A percentile compares a stretch with the other conserved stretches of the same genome.
Conservation (phyloP, 805 yeast genomes). For the Saccharomyces paradoxus region DNA sequence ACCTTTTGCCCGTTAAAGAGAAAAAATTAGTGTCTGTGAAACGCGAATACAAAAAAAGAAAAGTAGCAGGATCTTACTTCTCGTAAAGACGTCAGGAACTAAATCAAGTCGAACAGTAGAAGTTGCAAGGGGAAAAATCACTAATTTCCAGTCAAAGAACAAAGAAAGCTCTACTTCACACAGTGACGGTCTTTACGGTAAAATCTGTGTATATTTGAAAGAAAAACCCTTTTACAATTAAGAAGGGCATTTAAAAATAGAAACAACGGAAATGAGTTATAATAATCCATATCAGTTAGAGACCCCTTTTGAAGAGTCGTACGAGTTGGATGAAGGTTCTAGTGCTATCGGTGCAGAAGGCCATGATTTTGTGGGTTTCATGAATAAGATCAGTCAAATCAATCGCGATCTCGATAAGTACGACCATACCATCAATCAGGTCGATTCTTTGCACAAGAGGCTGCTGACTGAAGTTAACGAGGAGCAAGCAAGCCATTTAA, state of each 20-base stretch:
- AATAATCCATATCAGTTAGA: slow-evolving; percentile 25
- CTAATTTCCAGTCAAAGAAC: neutral
- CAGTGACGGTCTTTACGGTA: neutral
- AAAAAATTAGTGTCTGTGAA: neutral
- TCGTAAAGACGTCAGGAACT: neutral
- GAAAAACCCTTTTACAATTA: neutral
- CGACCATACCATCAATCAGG: slow-evolving; percentile 57
- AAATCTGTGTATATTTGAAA: neutral
- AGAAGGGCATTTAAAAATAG: neutral
- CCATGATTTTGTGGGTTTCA: slow-evolving; percentile 52
- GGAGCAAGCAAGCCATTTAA: slow-evolving; percentile 58
- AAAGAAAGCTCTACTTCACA: neutral
- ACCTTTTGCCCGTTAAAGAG: neutral
- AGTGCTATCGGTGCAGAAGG: slow-evolving; percentile 26
- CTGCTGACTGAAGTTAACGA: slow-evolving; percentile 66
- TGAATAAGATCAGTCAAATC: slow-evolving; percentile 59
- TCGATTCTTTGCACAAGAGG: slow-evolving; percentile 62
- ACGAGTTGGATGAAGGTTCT: neutral
- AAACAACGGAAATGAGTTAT: slow-evolving; percentile 23
- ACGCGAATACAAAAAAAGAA: slow-evolving; percentile 1
- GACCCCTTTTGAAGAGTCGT: neutral
- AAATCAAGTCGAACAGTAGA: neutral
- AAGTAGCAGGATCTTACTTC: neutral
- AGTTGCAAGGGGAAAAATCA: neutral
- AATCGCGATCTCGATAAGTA: slow-evolving; percentile 64